Evolutionary conservation across 176 grass and related monocot species (phyloP), one percentile per base, ranked within the genome.

Genomic region (maize (Zea mays)): DNA sequence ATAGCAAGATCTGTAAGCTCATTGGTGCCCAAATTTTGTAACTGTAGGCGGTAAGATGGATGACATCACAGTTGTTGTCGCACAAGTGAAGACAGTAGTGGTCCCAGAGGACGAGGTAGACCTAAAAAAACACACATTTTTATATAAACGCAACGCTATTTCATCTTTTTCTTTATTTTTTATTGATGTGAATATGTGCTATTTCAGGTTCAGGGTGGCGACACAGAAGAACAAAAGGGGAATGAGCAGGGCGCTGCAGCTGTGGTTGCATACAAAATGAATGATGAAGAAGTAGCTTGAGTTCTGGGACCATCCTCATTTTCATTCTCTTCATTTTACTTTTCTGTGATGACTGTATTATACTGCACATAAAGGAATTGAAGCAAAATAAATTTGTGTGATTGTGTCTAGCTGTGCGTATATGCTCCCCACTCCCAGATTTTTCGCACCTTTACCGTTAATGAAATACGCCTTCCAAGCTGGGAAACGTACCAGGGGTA

Each of bases 41-140:
- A 7, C 40, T 43, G 58, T 83, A 98, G 95, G 95, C 71, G 95
- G 91, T 81, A 98, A 98, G 81, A 84, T 94, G 85, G 95, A 98
- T 81, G 95, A 98, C 71, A 90, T 98, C 52, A 98, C 91, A 8
- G 95, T 92, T 12, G 82, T 92, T 48, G 91, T 98, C 0, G 91
- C 86, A 12, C 82, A 80, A 88, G 85, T 90, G 64, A 90, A 81
- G 71, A 75, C 48, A 17, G 40, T 81, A 66, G 11, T 33, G 34
- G 62, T 84, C 57, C 77, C 70, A 37, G 86, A 76, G 13, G 76
- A 88, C 21, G 65, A 88, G 86, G 81, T 84, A 64, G n/a, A 21
- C 9, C 38, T 33, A 34, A 1, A 33, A 61, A 62, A 35, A 3
- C 57, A 61, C 20, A 33, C 58, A 34, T 62, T 58, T 10, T 61